Conservation (phyloP, 768 basidiomycete species). For the Kwoniella dendrophila region DNA sequence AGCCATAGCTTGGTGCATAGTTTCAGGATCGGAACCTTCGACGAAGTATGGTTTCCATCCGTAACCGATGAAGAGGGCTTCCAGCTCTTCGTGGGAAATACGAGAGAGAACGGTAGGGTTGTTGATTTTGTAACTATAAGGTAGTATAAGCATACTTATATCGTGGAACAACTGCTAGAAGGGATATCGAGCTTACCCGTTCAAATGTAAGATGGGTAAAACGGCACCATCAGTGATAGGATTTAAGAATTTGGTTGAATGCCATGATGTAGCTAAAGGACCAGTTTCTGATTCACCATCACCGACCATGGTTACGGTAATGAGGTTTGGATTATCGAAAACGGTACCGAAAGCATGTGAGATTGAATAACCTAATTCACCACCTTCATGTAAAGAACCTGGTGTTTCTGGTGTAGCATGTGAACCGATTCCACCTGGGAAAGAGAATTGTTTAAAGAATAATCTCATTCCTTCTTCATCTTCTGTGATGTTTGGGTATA, state of each 20-base stretch:
- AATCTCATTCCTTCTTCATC: constrained; percentile 49
- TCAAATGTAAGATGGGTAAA: constrained; percentile 81
- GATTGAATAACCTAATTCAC: constrained; percentile 86
- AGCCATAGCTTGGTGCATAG: constrained; percentile 53
- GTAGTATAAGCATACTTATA: too few species aligned
- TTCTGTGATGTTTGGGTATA: constrained; percentile 48
- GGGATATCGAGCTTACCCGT: constrained; percentile 72
- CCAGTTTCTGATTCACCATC: constrained; percentile 68
- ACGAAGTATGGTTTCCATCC: constrained; percentile 53
- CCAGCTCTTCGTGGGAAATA: constrained; percentile 48
- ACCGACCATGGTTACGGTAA: constrained; percentile 77
- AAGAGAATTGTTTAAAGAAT: constrained; percentile 76
- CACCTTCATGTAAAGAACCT: constrained; percentile 85
- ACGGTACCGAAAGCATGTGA: constrained; percentile 74
- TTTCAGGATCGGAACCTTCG: constrained; percentile 46
- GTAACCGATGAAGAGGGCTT: constrained; percentile 47
- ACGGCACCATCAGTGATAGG: constrained; percentile 87
- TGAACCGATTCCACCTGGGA: constrained; percentile 67
- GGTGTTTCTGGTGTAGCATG: constrained; percentile 75
- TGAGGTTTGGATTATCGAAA: constrained; percentile 85
- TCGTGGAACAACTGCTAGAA: background rate
- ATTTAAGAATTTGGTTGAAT: constrained; percentile 84
- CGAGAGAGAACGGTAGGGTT: constrained; percentile 53
- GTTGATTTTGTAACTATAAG: constrained; percentile 47
- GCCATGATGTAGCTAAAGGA: constrained; percentile 63